These are phyloP conservation scores for Yarrowia alimentaria DNA, from an alignment of 805 yeast species.

Conservation along the genomic window DNA sequence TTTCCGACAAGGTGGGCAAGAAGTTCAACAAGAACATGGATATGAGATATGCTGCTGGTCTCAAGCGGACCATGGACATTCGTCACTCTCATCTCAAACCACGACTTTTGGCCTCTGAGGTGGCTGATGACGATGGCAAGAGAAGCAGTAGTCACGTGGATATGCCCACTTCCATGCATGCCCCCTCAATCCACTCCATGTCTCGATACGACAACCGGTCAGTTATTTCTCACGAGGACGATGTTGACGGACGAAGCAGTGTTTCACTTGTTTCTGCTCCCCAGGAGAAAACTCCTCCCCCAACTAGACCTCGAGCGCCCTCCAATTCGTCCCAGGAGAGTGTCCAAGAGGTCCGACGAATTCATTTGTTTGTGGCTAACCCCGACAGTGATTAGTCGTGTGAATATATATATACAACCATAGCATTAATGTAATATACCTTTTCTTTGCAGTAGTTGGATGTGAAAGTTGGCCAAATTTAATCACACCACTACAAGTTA, in stretches of 20 bases:
- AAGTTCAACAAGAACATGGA: conserved; percentile 35
- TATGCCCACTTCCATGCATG: conserved; percentile 8
- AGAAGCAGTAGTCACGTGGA: conserved; percentile 12
- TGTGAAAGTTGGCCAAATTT: no score
- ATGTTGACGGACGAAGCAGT: conserved; percentile 3
- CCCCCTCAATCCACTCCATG: conserved; percentile 16
- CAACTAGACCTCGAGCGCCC: conserved; percentile 31
- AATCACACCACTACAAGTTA: no score
- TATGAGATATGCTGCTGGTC: conserved; percentile 21
- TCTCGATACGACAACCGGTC: conserved; percentile 11
- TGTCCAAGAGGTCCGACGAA: conserved; percentile 39
- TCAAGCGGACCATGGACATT: conserved; percentile 41
- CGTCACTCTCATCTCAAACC: conserved; percentile 48
- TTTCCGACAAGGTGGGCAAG: conserved; percentile 29
- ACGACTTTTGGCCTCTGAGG: conserved; percentile 54
- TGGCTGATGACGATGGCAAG: conserved; percentile 20
- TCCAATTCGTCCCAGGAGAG: conserved; percentile 35
- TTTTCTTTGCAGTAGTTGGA: no score
- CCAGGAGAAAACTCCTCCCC: conserved; percentile 11
- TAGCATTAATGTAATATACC: no score
- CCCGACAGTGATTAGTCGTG: conserved; percentile 39
- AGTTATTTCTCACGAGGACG: conserved; percentile 17
- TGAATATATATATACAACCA: conserved; percentile 5
- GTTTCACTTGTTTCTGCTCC: conserved; percentile 17
- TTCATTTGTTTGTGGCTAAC: conserved; percentile 43